A percentile compares a stretch with the other conserved stretches of the same genome.
These are phyloP conservation scores for Gracilaria caudata DNA, from an alignment of 23 red algal species.

Conservation along the genomic window DNA sequence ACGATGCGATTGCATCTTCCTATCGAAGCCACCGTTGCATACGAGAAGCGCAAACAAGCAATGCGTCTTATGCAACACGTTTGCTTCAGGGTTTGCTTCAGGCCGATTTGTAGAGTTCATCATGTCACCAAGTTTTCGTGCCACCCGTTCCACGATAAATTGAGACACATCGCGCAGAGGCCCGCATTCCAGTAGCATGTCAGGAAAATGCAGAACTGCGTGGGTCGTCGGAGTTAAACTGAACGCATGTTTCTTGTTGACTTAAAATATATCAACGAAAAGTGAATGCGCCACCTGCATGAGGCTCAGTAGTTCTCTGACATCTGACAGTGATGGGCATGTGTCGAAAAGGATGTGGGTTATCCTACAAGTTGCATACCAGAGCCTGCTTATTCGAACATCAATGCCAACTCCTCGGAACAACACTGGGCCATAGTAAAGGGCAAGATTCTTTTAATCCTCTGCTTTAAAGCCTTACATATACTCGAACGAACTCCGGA, in stretches of 20 bases:
- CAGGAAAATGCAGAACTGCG: conserved; percentile 20
- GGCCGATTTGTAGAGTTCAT: background rate
- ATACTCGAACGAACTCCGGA: conserved; percentile 4
- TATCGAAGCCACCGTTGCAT: background rate
- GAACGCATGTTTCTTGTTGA: background rate
- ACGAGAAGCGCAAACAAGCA: conserved; percentile 12
- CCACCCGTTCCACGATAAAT: conserved; percentile 1
- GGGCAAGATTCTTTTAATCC: background rate
- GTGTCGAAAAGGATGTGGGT: conserved; percentile 2
- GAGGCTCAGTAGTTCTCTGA: background rate
- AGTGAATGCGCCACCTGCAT: background rate
- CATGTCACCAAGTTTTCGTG: background rate
- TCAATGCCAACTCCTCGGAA: background rate
- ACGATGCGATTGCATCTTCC: background rate
- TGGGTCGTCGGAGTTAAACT: conserved; percentile 6
- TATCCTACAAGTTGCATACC: background rate
- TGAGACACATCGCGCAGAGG: conserved; percentile 18
- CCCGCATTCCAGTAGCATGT: conserved; percentile 1
- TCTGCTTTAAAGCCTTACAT: conserved; percentile 9
- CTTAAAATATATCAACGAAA: background rate
- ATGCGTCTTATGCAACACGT: conserved; percentile 11
- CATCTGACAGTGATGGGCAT: background rate
- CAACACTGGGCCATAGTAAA: background rate
- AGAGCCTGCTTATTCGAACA: background rate
- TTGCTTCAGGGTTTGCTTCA: conserved; percentile 18